Evolutionary conservation across 2,329 filamentous ascomycete genomes (phyloP).

Genomic region (Hirsutella minnesotensis): DNA sequence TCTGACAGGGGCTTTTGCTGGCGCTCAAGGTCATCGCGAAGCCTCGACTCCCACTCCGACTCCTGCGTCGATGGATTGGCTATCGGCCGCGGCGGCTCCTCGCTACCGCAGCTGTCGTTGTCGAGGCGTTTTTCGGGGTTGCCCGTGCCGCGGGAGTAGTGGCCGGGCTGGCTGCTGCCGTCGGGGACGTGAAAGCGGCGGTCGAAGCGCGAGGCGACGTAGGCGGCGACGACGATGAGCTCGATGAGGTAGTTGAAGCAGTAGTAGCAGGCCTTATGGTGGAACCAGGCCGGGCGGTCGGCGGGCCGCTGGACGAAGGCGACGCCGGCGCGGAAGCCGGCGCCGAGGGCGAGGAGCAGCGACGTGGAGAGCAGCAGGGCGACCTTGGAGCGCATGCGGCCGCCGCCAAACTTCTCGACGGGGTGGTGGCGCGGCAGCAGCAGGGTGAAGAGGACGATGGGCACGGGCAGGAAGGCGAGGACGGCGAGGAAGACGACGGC

Average conservation of each 20-base stretch:
- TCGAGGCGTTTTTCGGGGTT: conserved; percentile 10
- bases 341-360: conserved; percentile 53
- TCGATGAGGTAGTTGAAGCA: conserved; percentile 69
- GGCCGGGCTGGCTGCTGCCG: conserved; percentile 47
- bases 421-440: conserved; percentile 31
- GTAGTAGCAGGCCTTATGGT: conserved; percentile 65
- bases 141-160: conserved; percentile 23
- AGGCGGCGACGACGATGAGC: conserved; percentile 55
- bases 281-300: conserved; percentile 53
- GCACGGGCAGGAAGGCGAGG: conserved; percentile 50
- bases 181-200: conserved; percentile 64
- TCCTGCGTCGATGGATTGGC: background rate
- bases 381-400: conserved; percentile 56
- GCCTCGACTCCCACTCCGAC: background rate
- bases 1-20: background rate
- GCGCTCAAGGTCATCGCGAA: background rate
- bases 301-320: conserved; percentile 38
- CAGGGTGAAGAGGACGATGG: conserved; percentile 38
- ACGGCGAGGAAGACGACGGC: conserved; percentile 48
- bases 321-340: conserved; percentile 54
- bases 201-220: conserved; percentile 59
- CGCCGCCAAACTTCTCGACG: conserved; percentile 44
- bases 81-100: background rate
- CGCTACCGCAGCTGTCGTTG: background rate
- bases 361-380: conserved; percentile 47